Evolutionary conservation across 371 early-diverging fungal species (phyloP), one percentile per base, ranked within the genome.

Genomic region (Apophysomyces variabilis): DNA sequence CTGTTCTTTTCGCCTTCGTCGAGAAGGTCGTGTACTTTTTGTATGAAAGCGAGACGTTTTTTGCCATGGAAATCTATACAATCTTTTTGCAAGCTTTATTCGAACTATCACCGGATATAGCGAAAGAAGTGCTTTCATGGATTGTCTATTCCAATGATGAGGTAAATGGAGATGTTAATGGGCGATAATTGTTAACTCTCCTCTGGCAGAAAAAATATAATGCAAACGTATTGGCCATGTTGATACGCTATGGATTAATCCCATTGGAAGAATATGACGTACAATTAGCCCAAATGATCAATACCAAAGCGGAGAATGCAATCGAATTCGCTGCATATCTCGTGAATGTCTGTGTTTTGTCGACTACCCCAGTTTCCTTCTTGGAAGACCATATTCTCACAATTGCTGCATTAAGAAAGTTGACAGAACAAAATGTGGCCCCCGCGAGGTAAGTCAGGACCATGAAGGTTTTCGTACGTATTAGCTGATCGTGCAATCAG

Each of bases 101-200:
- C 70, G 93, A 94, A 57, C 64, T 88, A 43, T 95, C 95, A 1
- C 80, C 80, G 57, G 84, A 85, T 18, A 90, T 93, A 3, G 85
- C 85, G 12, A 91, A 91, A 74, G 97, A 98, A 71, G 89, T 96
- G 38, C 83, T 85, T 12, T 78, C 85, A 37, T 98, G 97, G 98
- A 50, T 50, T 50, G 54, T 50, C 5, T 50, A 50, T 50, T 12
- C 41, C 0, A 18, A 37, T 58, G 37, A 54, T 38, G 16, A 38
- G 41, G 43, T 54, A 60, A 45, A 50, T 21, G 38, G 38, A 16
- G 8, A 18, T 5, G 14, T 21, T 7, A 21, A 21, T 7, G n/a
- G 2, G 21, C 9, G 21, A 32, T 50, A 21, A 9, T 7, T 8
- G 21, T 26, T 50, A 11, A 50, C 54, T 6, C 32, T 39, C 5